phyloP scores from a whole-genome alignment of 768 basidiomycete species.

The Cyclocybe cylindracea region DNA sequence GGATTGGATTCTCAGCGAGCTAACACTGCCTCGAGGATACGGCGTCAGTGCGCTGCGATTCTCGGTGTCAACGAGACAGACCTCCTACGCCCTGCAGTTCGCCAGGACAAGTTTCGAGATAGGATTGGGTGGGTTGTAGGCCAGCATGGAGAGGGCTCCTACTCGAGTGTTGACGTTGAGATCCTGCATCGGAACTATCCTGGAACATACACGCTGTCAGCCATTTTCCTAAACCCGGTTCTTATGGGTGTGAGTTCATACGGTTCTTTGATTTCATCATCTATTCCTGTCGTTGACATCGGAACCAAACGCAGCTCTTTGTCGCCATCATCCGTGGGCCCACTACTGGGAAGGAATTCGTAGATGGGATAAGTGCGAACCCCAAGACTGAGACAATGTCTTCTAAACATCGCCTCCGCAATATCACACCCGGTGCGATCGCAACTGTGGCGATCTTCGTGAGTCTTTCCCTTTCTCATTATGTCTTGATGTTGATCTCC shows the following conservation, averaged over 20 bases:
- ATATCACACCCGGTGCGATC: constrained; percentile 18
- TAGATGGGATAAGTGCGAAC: constrained; percentile 6
- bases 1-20: constrained; percentile 13
- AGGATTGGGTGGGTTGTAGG: constrained; percentile 16
- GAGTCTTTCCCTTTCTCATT: not conserved
- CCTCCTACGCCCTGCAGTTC: constrained; percentile 7
- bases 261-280: no score
- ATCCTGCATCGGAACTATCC: constrained; percentile 15
- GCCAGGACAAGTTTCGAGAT: constrained; percentile 13
- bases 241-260: constrained; percentile 15
- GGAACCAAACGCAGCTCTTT: constrained; percentile 11
- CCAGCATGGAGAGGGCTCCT: constrained; percentile 1
- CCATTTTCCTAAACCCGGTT: constrained; percentile 11
- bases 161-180: constrained; percentile 16
- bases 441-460: constrained; percentile 11
- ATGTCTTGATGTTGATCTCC: not conserved
- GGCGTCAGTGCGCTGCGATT: constrained; percentile 10
- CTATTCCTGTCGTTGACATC: not conserved
- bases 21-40: constrained; percentile 14
- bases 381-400: constrained; percentile 17
- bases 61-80: constrained; percentile 10
- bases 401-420: constrained; percentile 9
- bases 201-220: constrained; percentile 7
- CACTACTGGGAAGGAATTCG: constrained; percentile 10
- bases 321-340: constrained; percentile 18